Conservation (phyloP, 495 filamentous ascomycete genomes). For the Penicillium antarcticum region DNA sequence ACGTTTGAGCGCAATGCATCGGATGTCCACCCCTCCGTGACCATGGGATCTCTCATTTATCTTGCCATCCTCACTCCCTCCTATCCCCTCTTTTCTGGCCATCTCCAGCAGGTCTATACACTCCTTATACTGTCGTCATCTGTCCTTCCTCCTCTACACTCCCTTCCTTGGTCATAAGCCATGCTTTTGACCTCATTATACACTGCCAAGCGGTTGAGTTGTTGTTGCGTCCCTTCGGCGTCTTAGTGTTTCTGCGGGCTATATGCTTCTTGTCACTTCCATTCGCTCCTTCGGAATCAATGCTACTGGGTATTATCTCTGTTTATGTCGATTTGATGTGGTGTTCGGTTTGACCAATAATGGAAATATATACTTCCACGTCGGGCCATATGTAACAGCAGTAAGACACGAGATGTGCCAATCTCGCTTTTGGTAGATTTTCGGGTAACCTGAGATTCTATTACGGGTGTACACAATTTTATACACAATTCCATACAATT, state of each 20-base stretch:
- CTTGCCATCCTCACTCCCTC: conserved; percentile 12
- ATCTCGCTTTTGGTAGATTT: conserved; percentile 12
- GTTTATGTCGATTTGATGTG: conserved; percentile 9
- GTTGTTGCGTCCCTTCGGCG: conserved; percentile 16
- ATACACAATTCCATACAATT: no score
- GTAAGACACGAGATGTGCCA: conserved; percentile 12
- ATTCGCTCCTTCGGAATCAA: conserved; percentile 24
- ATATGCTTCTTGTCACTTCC: conserved; percentile 17
- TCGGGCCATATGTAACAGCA: background rate
- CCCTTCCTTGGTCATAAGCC: conserved; percentile 15
- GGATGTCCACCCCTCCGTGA: background rate
- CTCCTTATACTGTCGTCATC: conserved; percentile 17
- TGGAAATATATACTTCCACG: conserved; percentile 20
- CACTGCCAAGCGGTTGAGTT: conserved; percentile 29
- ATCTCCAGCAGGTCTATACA: conserved; percentile 11
- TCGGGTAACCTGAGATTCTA: conserved; percentile 21
- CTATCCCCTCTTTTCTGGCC: conserved; percentile 10
- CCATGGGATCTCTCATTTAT: conserved; percentile 2
- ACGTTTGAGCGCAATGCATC: background rate
- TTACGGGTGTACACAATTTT: no score
- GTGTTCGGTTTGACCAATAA: background rate
- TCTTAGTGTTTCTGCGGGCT: conserved; percentile 18
- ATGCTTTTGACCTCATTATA: conserved; percentile 19
- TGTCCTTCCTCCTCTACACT: conserved; percentile 15
- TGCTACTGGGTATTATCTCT: conserved; percentile 14